These are phyloP conservation scores for Aureobasidium subglaciale DNA, from an alignment of 2,329 filamentous ascomycete species.

Conservation along the genomic window DNA sequence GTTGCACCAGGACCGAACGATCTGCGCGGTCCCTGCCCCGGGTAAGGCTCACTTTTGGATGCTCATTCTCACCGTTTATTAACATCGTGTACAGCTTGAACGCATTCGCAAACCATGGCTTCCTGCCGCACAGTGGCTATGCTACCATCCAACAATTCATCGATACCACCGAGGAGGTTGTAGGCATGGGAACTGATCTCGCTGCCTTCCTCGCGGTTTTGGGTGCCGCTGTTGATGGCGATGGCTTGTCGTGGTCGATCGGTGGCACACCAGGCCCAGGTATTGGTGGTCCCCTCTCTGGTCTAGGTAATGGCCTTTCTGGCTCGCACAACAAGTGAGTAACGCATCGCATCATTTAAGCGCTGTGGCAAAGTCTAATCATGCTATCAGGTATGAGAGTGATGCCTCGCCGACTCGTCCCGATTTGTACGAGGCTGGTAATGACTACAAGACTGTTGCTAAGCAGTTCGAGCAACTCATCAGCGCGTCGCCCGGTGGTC, in stretches of 20 bases:
- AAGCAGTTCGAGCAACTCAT: conserved; percentile 24
- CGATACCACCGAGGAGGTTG: conserved; percentile 24
- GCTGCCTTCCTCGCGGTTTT: conserved; percentile 28
- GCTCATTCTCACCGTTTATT: background rate
- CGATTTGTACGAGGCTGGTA: conserved; percentile 24
- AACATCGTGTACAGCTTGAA: conserved; percentile 18
- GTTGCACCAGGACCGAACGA: conserved; percentile 24
- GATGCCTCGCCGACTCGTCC: conserved; percentile 28
- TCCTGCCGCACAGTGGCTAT: conserved; percentile 28
- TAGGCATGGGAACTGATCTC: conserved; percentile 31
- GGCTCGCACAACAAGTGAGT: conserved; percentile 25
- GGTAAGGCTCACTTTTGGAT: conserved; percentile 12
- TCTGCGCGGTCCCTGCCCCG: conserved; percentile 28
- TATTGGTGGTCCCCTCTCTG: conserved; percentile 17
- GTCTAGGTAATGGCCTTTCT: conserved; percentile 20
- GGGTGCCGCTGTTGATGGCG: conserved; percentile 27
- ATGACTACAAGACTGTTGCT: conserved; percentile 23
- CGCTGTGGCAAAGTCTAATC: background rate
- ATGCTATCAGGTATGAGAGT: conserved; percentile 24
- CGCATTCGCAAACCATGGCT: conserved; percentile 29
- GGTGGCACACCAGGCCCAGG: conserved; percentile 19
- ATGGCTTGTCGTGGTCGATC: conserved; percentile 24
- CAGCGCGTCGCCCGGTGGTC: background rate
- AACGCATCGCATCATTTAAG: background rate
- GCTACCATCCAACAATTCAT: conserved; percentile 30